A percentile compares a stretch with the other conserved stretches of the same genome.
Evolutionary conservation across 306 rosid genomes (phyloP).

Genomic region (Myrica gale): DNA sequence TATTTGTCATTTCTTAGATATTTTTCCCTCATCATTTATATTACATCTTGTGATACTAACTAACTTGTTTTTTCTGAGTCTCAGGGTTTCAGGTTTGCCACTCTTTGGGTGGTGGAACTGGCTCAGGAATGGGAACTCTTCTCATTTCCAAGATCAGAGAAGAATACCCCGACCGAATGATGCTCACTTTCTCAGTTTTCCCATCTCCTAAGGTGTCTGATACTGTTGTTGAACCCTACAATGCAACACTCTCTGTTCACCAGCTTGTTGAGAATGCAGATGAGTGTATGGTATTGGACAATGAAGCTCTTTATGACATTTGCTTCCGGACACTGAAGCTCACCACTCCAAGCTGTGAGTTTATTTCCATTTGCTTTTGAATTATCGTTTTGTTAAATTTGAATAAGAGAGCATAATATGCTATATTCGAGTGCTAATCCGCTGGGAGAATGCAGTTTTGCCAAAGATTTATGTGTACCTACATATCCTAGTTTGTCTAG

Average conservation of each 20-base stretch:
- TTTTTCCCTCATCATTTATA: too few relatives aligned
- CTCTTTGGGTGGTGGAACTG: conserved; percentile 63
- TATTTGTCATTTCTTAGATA: too few relatives aligned
- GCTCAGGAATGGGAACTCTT: conserved; percentile 65
- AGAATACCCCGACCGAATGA: conserved; percentile 60
- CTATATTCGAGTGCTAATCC: too few relatives aligned
- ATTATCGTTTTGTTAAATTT: neutral
- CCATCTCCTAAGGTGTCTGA: conserved; percentile 64
- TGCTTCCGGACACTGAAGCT: conserved; percentile 61
- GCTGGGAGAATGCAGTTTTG: too few relatives aligned
- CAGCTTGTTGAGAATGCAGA: conserved; percentile 66
- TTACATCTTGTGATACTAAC: neutral
- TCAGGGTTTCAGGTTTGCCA: conserved; percentile 67
- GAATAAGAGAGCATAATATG: too few relatives aligned
- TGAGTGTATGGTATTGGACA: conserved; percentile 66
- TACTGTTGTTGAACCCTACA: conserved; percentile 64
- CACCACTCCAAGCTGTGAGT: conserved; percentile 67
- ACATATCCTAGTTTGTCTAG: too few relatives aligned
- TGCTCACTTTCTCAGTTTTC: conserved; percentile 61
- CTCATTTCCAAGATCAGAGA: conserved; percentile 59
- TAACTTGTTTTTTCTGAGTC: neutral
- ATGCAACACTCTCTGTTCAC: conserved; percentile 62
- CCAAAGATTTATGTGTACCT: too few relatives aligned
- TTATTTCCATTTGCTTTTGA: neutral
- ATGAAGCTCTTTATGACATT: conserved; percentile 60